Base-by-base conservation (phyloP, 2,329 filamentous ascomycete species). In the Ustulina deusta region DNA sequence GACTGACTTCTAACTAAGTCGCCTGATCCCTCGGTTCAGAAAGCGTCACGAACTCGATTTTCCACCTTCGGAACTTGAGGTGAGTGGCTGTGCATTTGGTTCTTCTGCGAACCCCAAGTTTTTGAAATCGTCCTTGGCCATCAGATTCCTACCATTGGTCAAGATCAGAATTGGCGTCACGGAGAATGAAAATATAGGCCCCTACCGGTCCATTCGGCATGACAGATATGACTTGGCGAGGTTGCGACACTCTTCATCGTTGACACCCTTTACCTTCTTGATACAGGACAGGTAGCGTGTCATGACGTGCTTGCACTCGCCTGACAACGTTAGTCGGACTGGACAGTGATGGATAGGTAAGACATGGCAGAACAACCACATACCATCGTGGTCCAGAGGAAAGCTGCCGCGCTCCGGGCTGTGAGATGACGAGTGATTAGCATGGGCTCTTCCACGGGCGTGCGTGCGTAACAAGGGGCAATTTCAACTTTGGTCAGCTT, bases 61-160 rank as follows among this genome's bases (percentile, higher is more conserved):
- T 17, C 75, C 73, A 57, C 73, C 71, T 63, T 78, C 74, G 4
- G 71, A 55, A 58, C 70, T 72, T 36, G 71, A 65, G 51, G 63
- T 69, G 36, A 71, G 44, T 46, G 63, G 63, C 56, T 74, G 71
- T 48, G 76, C 67, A 25, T 71, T 74, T n/a, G 77, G 71, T 1
- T 79, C 76, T 15, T 79, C 77, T 25, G 71, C 85, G 74, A 97
- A 96, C 0, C 96, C 96, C 46, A 99, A 83, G 77, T 99, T 99
- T 80, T 92, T 93, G 81, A 98, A 96, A 67, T 97, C 93, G 77
- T 99, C 96, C 73, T 88, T 93, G 7, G 94, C 94, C 96, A 99
- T 99, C 36, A 99, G 83, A 77, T 98, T 97, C 73, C 94, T 94
- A 44, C 17, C 34, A 38, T 56, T 32, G 32, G 15, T 15, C 22